These are phyloP conservation scores for Fusarium hostae DNA, from an alignment of 2,329 filamentous ascomycete genomes.

Conservation along the genomic window DNA sequence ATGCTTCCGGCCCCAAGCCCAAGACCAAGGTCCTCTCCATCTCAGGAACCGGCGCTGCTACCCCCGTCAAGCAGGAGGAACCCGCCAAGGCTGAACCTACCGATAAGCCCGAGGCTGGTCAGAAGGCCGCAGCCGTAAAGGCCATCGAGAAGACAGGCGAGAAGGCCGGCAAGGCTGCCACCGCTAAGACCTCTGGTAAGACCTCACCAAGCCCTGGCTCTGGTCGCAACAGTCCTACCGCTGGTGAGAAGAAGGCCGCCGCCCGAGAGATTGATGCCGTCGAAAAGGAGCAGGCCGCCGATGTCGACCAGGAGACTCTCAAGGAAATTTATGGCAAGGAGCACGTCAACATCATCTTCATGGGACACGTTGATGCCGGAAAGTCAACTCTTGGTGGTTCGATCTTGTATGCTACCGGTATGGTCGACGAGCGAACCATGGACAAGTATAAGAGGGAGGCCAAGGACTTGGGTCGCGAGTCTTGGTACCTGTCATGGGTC, in stretches of 20 bases:
- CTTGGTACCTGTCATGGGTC: constrained; percentile 99
- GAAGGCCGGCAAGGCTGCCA: constrained; percentile 56
- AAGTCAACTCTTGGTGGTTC: constrained; percentile 96
- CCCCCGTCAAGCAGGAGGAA: constrained; percentile 54
- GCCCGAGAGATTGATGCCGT: constrained; percentile 83
- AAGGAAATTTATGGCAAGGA: constrained; percentile 97
- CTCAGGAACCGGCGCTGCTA: constrained; percentile 47
- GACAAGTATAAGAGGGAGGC: constrained; percentile 98
- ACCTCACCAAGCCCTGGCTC: constrained; percentile 85
- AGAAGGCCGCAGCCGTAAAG: constrained; percentile 88
- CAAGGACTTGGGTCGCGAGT: constrained; percentile 95
- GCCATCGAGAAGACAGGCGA: constrained; percentile 93
- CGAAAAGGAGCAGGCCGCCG: constrained; percentile 81
- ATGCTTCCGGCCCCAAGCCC: constrained; percentile 64
- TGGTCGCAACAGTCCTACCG: constrained; percentile 83
- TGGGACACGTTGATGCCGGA: constrained; percentile 97
- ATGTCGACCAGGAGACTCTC: constrained; percentile 77
- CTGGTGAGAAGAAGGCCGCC: constrained; percentile 62
- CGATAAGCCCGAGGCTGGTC: constrained; percentile 72
- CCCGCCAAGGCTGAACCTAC: constrained; percentile 62
- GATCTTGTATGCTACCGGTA: constrained; percentile 92
- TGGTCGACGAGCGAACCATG: constrained; percentile 99
- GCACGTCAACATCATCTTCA: constrained; percentile 94
- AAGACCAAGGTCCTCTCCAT: constrained; percentile 61
- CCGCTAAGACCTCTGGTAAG: constrained; percentile 69